Percentiles rank a stretch among this genome's conserved stretches.
Conservation (phyloP, 2,329 filamentous ascomycete species). For the Madurella fahalii region DNA sequence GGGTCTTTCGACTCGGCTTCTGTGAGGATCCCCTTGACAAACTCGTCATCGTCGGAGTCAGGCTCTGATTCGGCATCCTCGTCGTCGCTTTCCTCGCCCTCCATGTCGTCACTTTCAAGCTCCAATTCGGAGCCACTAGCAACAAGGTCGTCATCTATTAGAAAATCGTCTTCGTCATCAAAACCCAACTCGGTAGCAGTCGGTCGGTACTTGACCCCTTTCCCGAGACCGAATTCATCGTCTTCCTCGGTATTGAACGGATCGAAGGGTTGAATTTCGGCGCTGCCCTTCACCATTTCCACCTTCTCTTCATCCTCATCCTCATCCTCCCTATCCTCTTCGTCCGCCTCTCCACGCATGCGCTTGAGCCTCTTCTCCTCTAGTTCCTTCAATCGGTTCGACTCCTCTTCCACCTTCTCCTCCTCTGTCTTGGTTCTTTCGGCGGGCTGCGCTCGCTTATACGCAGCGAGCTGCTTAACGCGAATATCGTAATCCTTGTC, state of each 20-base stretch:
- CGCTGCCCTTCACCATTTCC: constrained; percentile 34
- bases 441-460: constrained; percentile 79
- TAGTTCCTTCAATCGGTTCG: constrained; percentile 69
- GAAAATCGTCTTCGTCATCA: constrained; percentile 91
- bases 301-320: constrained; percentile 36
- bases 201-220: constrained; percentile 53
- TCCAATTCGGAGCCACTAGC: constrained; percentile 74
- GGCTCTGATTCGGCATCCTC: constrained; percentile 37
- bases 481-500: constrained; percentile 86
- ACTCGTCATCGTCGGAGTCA: constrained; percentile 59
- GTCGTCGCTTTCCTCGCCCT: constrained; percentile 44
- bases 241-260: constrained; percentile 40
- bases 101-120: constrained; percentile 49
- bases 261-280: constrained; percentile 31
- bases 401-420: constrained; percentile 74
- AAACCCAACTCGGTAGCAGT: constrained; percentile 65
- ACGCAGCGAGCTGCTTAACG: constrained; percentile 75
- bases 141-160: constrained; percentile 83
- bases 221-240: constrained; percentile 58
- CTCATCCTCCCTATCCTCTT: constrained; percentile 58
- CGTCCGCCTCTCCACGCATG: constrained; percentile 75
- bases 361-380: constrained; percentile 78
- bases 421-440: constrained; percentile 90
- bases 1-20: constrained; percentile 53
- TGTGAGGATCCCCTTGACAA: constrained; percentile 63